Evolutionary conservation across 352 stramenopile species (phyloP), one percentile per base, ranked within the genome.

Genomic region (Pythium plurisporium): DNA sequence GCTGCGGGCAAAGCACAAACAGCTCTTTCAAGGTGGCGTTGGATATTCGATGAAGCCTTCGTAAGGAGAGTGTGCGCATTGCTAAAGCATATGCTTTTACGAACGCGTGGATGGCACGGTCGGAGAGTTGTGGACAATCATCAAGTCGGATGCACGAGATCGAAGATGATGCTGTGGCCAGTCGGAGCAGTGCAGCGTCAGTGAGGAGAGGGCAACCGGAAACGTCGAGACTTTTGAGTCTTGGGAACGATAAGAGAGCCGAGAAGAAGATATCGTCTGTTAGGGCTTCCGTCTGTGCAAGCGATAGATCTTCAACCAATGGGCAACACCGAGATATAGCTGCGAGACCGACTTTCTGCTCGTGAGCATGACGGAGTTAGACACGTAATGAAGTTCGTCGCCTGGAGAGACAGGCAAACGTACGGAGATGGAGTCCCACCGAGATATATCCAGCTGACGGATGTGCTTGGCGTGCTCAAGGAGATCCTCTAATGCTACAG

Each of bases 181-280:
- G 19, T 4, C 81, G 43, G 0, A 61, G 7, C 5, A 91, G 20
- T 0, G 68, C 74, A 3, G 64, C 60, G 37, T 94, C 74, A 0
- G 81, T 94, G n/a, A 91, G 33, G n/a, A 65, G 55, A 5, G 53
- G 41, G 38, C 83, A 94, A 1, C 67, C 68, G 8, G 62, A 66
- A 2, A 91, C 33, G 34, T 86, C 67, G 12, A 94, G 49, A 17
- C 37, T 62, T 3, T 57, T 68, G 15, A 94, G 58, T 3, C 45
- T 51, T 1, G 68, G 43, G 38, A 91, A 81, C 9, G 51, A 55
- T 1, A 61, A 49, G 8, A 74, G 44, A 22, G 85, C 55, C 19
- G 47, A 43, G 14, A 52, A 55, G 5, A 91, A 44, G 6, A 89
- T 47, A 27, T 84, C 67, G 27, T 91, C 81, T 0, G 79, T 88